Percentiles rank a stretch among this genome's conserved stretches.
Conservation (phyloP, 345 rosid species). For the Gynandropsis gynandra region DNA sequence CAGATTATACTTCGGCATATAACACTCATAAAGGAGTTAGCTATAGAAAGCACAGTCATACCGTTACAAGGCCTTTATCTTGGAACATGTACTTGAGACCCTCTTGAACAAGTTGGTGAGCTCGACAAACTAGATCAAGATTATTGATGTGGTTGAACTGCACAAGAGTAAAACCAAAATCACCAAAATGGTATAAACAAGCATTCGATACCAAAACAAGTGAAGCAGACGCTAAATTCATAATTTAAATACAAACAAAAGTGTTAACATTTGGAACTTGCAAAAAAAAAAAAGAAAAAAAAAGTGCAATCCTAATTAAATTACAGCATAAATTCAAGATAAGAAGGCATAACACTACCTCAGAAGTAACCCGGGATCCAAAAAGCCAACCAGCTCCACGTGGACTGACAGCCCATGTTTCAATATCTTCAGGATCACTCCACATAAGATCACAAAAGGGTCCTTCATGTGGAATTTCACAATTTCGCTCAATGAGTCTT, state of each 20-base stretch:
- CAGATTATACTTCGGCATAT: conserved; percentile 7
- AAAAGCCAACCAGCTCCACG: conserved; percentile 99
- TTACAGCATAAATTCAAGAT: not conserved
- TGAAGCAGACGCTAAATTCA: too few species aligned
- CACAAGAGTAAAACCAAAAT: conserved; percentile 20
- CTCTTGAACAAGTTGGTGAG: conserved; percentile 99
- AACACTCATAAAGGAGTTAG: not conserved
- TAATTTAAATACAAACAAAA: too few species aligned
- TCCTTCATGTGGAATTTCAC: conserved; percentile 99
- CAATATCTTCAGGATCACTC: conserved; percentile 99
- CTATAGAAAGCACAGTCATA: conserved; percentile 29
- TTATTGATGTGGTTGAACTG: conserved; percentile 93
- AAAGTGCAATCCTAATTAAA: too few species aligned
- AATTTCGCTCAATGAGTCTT: conserved; percentile 85
- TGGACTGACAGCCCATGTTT: conserved; percentile 99
- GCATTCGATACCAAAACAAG: too few species aligned
- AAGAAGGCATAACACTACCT: conserved; percentile 38
- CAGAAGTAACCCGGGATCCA: conserved; percentile 95
- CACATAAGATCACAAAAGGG: conserved; percentile 99
- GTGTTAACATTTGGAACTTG: too few species aligned
- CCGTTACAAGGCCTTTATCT: conserved; percentile 99
- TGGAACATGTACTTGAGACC: conserved; percentile 99
- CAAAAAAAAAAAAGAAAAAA: too few species aligned
- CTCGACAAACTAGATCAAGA: conserved; percentile 95
- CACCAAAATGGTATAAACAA: conserved; percentile 10